These are phyloP conservation scores for Ophiostoma sp. DNA, from an alignment of 2,329 filamentous ascomycete genomes.

Conservation along the genomic window DNA sequence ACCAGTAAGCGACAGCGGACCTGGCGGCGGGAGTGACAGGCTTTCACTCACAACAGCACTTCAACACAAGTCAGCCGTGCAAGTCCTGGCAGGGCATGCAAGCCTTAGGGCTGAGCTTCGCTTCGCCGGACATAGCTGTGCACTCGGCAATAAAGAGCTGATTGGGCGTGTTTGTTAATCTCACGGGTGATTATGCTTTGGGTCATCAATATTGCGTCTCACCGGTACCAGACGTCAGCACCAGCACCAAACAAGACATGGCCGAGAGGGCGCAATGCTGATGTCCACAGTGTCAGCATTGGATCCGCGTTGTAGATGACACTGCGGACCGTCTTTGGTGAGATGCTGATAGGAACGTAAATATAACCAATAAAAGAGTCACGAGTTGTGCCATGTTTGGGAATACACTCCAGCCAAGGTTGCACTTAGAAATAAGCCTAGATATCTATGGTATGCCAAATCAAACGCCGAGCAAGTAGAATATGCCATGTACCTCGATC, in stretches of 20 bases:
- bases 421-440: background rate
- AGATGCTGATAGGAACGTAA: background rate
- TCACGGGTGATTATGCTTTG: background rate
- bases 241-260: background rate
- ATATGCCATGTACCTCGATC: too few species aligned
- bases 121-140: background rate
- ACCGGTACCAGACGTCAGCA: background rate
- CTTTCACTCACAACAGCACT: background rate
- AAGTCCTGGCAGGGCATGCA: background rate
- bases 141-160: background rate
- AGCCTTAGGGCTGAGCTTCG: background rate
- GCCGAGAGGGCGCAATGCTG: background rate
- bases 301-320: background rate
- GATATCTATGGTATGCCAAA: conserved; percentile 13
- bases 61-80: background rate
- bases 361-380: background rate
- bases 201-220: background rate
- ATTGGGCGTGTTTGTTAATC: background rate
- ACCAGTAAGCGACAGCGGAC: too few species aligned
- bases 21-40: background rate
- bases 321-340: background rate
- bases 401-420: too few species aligned
- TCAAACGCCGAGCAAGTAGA: conserved; percentile 13
- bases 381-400: background rate
- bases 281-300: background rate